These are phyloP conservation scores for Scheffersomyces illinoinensis DNA, from an alignment of 1,139 yeast species.

Conservation along the genomic window DNA sequence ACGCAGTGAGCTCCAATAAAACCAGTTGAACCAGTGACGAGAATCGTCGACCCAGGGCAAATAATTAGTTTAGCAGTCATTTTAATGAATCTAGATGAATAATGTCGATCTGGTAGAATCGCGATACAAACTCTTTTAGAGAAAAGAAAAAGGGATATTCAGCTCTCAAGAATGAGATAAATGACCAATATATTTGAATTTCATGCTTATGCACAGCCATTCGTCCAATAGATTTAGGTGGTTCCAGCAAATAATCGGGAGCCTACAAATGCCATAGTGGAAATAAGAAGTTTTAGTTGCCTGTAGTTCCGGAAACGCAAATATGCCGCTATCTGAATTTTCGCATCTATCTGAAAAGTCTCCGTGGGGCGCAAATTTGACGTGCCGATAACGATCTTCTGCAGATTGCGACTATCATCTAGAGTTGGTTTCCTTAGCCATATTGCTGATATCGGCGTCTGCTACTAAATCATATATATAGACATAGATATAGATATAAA, in stretches of 20 bases:
- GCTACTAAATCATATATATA: background rate
- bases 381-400: background rate
- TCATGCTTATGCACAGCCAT: background rate
- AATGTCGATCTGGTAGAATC: background rate
- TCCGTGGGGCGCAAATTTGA: background rate
- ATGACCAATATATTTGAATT: background rate
- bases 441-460: background rate
- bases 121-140: background rate
- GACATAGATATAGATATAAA: background rate
- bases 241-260: background rate
- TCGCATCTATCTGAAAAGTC: background rate
- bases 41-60: conserved; percentile 9
- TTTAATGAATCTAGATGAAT: background rate
- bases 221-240: background rate
- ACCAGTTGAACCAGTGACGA: conserved; percentile 41
- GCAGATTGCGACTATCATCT: background rate
- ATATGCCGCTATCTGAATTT: background rate
- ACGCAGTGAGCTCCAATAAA: conserved; percentile 33
- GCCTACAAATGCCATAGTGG: background rate
- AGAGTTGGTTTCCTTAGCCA: background rate
- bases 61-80: background rate
- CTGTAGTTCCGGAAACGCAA: background rate
- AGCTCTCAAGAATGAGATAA: background rate
- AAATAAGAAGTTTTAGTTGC: background rate
- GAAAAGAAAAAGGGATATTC: background rate